Base-by-base conservation (phyloP, 345 rosid species). In the Linum trigynum region DNA sequence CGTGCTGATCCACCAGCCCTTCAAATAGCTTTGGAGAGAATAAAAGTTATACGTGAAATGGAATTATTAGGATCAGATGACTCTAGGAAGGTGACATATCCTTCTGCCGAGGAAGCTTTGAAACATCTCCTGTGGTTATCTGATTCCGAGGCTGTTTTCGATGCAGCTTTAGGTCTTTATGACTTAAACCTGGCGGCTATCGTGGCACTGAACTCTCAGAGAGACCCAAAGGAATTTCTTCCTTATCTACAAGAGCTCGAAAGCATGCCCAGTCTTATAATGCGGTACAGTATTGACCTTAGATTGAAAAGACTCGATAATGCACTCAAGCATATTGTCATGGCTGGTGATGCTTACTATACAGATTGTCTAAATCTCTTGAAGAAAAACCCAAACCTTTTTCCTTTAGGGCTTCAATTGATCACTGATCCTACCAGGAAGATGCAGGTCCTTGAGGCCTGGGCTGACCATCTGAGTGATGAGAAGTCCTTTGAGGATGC, bases 161-260 rank as follows among this genome's bases (percentile, higher is more conserved):
- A 88, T 79, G 88, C 99, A 74, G 96, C 99, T 69, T 74, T 94
- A 60, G 99, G 99, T 58, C 95, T 90, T 71, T 90, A 90, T 65
- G 97, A 90, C 82, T 77, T 94, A 83, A 85, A 88, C 81, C 96
- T 94, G 77, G 89, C 95, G 74, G 99, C 99, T 74, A 88, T 94
- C 57, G 99, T 94, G 78, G 97, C 99, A 63, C 77, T 90, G 75
- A 90, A 94, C 76, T 88, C 99, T 71, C 95, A 94, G 55, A 83
- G 81, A 58, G 99, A 94, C 69, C 99, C 99, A 17, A 94, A 94
- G 83, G 99, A 94, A 66, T 90, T 94, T 80, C 90, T 90, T 76
- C 99, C 99, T 68, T 90, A 82, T 76, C 96, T 94, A 61, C 91
- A 85, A 74, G 95, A 86, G 65, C 76, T 94, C 78, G 88, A 88